phyloP scores from a whole-genome alignment of 768 basidiomycete species.

The Mycena olivaceomarginata region DNA sequence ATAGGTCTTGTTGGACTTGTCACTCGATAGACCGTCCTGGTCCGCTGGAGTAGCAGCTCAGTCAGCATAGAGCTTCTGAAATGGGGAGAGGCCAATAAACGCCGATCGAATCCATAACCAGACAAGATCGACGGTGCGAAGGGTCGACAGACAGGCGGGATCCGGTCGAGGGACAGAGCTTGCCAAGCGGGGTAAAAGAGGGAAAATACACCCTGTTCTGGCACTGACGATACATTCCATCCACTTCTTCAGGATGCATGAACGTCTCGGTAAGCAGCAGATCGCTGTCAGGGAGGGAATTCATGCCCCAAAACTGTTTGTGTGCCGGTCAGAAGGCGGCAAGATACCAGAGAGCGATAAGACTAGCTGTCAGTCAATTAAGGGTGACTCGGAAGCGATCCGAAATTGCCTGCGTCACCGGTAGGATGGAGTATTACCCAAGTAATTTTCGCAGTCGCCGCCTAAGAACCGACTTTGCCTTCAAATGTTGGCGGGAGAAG shows the following conservation, averaged over 20 bases:
- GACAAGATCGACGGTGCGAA: neutral
- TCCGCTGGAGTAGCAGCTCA: neutral
- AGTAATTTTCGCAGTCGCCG: neutral
- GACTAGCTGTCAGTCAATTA: neutral
- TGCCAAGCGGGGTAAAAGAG: neutral
- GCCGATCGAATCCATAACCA: neutral
- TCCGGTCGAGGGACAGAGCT: neutral
- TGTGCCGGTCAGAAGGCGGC: neutral
- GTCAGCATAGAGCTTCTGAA: neutral
- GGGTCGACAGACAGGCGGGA: neutral
- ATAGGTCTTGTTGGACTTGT: neutral
- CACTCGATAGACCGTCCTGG: neutral
- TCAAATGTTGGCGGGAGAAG: neutral
- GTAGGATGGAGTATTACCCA: neutral
- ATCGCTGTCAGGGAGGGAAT: neutral
- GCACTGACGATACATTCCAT: neutral
- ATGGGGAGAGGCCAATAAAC: neutral
- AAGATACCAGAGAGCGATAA: neutral
- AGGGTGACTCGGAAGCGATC: slow-evolving; percentile 6
- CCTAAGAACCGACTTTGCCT: neutral
- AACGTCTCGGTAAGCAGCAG: neutral
- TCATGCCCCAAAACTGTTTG: too few species aligned
- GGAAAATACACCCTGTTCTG: too few species aligned
- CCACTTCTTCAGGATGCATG: neutral
- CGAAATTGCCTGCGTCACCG: slow-evolving; percentile 10